Base-by-base conservation (phyloP, 2,329 filamentous ascomycete genomes). In the Colletotrichum sp. region DNA sequence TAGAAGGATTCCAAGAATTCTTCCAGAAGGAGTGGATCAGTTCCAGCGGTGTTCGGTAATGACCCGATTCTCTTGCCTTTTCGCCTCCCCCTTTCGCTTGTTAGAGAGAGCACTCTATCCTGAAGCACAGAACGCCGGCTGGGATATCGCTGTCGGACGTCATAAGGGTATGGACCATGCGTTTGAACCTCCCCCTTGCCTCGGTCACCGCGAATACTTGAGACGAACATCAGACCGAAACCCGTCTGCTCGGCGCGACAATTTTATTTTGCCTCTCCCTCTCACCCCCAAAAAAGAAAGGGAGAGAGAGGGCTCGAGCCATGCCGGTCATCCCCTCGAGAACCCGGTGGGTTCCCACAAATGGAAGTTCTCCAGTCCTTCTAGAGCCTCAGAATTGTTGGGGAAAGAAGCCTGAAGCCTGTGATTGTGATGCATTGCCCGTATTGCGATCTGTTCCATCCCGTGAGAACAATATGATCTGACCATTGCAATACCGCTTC, bases 191-290 rank as follows among this genome's bases (percentile, higher is more conserved):
- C 8, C 30, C 22, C 32, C 52, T 13, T 44, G 30, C 59, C 26
- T 75, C 73, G 69, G 69, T 28, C 30, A 64, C 39, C 10, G 69
- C 73, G 73, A 75, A 52, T 44, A 66, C 65, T 36, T 68, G 44
- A 57, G 44, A 68, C 28, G 60, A 74, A 75, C 36, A 75, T 75
- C 73, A 75, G 69, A 75, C 73, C 57, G 63, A 68, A 72, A 68
- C 73, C 73, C 34, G 44, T 48, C 44, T 55, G 63, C 39, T 55
- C 63, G 59, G 57, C 15, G 62, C 39, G 39, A 72, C 62, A 66
- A 66, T 66, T 62, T 15, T 24, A 15, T 57, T 57, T 57, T 26
- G 22, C 22, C 26, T 26, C 8, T 15, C 52, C 22, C 26, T 59
- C 15, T 57, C 16, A 15, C 0, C 55, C 52, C 39, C 18, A n/a